phyloP scores from a whole-genome alignment of 1,284 basidiomycete species.

The Marasmius oreades region DNA sequence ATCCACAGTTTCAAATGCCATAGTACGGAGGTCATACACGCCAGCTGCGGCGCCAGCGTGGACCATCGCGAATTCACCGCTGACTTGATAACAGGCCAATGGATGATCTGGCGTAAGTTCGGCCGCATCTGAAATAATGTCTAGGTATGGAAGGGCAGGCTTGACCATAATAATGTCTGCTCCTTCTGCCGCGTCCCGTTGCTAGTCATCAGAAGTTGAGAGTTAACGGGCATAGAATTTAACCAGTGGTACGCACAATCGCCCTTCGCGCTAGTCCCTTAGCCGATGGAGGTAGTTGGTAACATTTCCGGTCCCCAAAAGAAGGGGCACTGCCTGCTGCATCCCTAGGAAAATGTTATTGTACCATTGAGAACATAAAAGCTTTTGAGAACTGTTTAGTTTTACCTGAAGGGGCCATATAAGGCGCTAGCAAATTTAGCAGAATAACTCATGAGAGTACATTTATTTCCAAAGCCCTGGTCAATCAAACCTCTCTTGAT shows the following conservation, averaged over 20 bases:
- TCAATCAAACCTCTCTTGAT: constrained; percentile 89
- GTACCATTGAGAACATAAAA: background rate
- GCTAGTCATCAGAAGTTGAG: constrained; percentile 38
- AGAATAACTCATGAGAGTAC: constrained; percentile 96
- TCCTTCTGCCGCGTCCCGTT: constrained; percentile 89
- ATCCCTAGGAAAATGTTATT: constrained; percentile 56
- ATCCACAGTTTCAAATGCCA: constrained; percentile 93
- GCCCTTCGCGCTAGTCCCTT: constrained; percentile 92
- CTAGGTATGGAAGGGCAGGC: constrained; percentile 93
- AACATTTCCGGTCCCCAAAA: constrained; percentile 96
- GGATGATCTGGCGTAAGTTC: constrained; percentile 83
- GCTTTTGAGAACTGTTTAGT: constrained; percentile 3
- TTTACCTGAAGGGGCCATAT: constrained; percentile 95
- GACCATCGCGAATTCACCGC: constrained; percentile 97
- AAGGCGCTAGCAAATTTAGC: constrained; percentile 97
- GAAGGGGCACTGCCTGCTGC: constrained; percentile 94
- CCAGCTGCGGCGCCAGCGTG: constrained; percentile 91
- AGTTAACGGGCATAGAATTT: background rate
- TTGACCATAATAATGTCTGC: constrained; percentile 99
- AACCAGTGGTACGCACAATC: constrained; percentile 57
- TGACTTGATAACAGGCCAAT: constrained; percentile 94
- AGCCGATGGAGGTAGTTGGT: constrained; percentile 89
- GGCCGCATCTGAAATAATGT: constrained; percentile 90
- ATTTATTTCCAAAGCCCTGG: constrained; percentile 79
- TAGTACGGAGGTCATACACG: constrained; percentile 86